A percentile compares a stretch with the other conserved stretches of the same genome.
Evolutionary conservation across 345 rosid genomes (phyloP).

Genomic region (Erodium maritimum): DNA sequence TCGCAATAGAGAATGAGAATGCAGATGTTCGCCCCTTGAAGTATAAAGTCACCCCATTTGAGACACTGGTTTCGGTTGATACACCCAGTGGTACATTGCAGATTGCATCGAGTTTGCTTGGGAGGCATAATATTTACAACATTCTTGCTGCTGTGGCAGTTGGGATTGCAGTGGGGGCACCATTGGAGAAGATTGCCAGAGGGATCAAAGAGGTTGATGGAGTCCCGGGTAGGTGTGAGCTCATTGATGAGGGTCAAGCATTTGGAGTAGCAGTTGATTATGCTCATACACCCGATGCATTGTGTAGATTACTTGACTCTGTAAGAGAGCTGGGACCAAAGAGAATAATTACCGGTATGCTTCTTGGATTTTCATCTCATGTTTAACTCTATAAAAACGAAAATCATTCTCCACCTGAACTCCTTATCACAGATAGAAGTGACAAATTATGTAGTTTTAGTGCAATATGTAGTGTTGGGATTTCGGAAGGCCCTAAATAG

Average conservation of each 20-base stretch:
- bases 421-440: neutral
- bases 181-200: constrained; percentile 83
- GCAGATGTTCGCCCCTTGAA: constrained; percentile 83
- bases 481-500: neutral
- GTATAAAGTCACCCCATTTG: constrained; percentile 79
- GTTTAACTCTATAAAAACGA: neutral
- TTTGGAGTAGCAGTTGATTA: constrained; percentile 87
- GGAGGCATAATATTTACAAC: constrained; percentile 75
- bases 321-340: constrained; percentile 73
- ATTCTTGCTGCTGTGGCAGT: constrained; percentile 88
- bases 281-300: constrained; percentile 71
- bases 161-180: constrained; percentile 93
- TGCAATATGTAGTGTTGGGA: neutral
- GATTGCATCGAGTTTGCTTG: constrained; percentile 83
- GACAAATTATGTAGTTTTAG: neutral
- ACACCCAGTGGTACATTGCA: constrained; percentile 80
- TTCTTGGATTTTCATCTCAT: constrained; percentile 3
- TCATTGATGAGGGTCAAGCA: constrained; percentile 90
- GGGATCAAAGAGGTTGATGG: constrained; percentile 93
- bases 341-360: constrained; percentile 83
- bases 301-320: constrained; percentile 80
- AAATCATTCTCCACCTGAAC: neutral
- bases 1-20: constrained; percentile 72
- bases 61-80: constrained; percentile 80
- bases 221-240: constrained; percentile 89